These are phyloP conservation scores for Trichoderma hamatum DNA, from an alignment of 2,329 filamentous ascomycete genomes.

Conservation along the genomic window DNA sequence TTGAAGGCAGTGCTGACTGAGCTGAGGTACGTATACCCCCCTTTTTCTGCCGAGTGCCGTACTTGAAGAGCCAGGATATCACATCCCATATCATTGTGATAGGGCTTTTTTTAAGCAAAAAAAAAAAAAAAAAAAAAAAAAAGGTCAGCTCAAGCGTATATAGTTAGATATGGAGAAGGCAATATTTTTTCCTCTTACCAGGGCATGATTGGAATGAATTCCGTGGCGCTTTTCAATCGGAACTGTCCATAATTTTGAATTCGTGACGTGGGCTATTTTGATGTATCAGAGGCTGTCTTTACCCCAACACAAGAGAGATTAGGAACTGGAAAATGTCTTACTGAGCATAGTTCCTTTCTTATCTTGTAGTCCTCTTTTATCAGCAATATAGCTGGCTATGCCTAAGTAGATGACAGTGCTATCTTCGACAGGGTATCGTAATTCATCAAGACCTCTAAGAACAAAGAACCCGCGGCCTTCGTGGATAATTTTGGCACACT, in stretches of 20 bases:
- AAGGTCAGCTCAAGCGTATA: not conserved
- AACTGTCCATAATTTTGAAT: slow-evolving; percentile 50
- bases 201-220: slow-evolving; percentile 51
- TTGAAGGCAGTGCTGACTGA: slow-evolving; percentile 50
- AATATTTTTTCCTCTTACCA: slow-evolving; percentile 43
- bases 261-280: slow-evolving; percentile 50
- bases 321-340: slow-evolving; percentile 36
- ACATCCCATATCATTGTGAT: slow-evolving; percentile 57
- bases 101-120: slow-evolving; percentile 41
- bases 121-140: not conserved
- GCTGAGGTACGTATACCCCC: slow-evolving; percentile 51
- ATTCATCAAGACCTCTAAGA: slow-evolving; percentile 55
- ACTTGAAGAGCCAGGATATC: slow-evolving; percentile 54
- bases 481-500: slow-evolving; percentile 44
- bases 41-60: slow-evolving; percentile 47
- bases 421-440: slow-evolving; percentile 54
- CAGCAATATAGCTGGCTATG: slow-evolving; percentile 58
- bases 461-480: slow-evolving; percentile 55
- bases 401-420: slow-evolving; percentile 60
- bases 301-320: not conserved
- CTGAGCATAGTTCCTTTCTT: slow-evolving; percentile 52
- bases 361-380: slow-evolving; percentile 55
- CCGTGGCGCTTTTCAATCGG: slow-evolving; percentile 51
- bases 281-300: not conserved
- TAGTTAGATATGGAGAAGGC: slow-evolving; percentile 12